A percentile compares a stretch with the other conserved stretches of the same genome.
Conservation (phyloP, 2,329 filamentous ascomycete species). For the Whalleya microplaca region DNA sequence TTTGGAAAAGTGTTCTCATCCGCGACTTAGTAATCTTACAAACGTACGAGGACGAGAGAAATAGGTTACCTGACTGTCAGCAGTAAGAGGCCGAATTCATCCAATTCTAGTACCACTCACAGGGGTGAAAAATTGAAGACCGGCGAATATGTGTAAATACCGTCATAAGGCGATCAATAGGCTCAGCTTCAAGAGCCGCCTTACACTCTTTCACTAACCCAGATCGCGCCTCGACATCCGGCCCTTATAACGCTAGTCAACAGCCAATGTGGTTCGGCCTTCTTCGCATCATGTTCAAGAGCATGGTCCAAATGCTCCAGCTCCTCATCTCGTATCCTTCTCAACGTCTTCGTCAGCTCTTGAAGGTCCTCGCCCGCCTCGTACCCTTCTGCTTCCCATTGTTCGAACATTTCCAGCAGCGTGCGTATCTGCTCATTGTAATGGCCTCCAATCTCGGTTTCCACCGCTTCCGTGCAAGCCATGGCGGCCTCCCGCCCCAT, state of each 20-base stretch:
- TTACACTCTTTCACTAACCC: conserved; percentile 78
- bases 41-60: no score
- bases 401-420: conserved; percentile 77
- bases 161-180: background rate
- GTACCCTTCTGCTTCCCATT: conserved; percentile 77
- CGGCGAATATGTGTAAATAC: background rate
- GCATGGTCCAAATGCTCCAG: conserved; percentile 96
- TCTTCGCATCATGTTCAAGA: conserved; percentile 88
- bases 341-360: conserved; percentile 72
- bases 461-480: conserved; percentile 97
- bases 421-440: conserved; percentile 91
- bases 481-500: conserved; percentile 94
- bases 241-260: conserved; percentile 84
- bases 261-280: conserved; percentile 87
- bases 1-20: background rate
- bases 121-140: background rate
- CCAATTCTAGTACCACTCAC: background rate
- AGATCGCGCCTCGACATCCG: conserved; percentile 92
- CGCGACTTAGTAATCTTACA: no score
- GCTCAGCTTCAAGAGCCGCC: background rate
- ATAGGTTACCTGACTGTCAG: background rate
- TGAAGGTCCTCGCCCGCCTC: conserved; percentile 78
- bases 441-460: conserved; percentile 95
- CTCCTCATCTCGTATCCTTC: conserved; percentile 91
- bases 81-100: background rate